Conservation (phyloP, 306 rosid species). For the Nissolia schottii region DNA sequence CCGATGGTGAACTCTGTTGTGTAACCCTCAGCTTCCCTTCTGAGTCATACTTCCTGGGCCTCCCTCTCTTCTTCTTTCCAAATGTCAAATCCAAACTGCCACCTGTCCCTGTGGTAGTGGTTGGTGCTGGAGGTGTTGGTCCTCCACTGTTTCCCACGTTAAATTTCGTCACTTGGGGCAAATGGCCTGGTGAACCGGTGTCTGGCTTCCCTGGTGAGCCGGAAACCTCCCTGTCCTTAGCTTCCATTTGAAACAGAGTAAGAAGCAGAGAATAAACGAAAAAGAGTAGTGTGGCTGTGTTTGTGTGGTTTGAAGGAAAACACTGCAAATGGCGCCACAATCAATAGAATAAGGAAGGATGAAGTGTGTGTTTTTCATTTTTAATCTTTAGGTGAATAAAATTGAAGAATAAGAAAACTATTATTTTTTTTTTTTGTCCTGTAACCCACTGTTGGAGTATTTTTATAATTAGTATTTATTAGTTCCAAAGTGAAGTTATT, state of each 20-base stretch:
- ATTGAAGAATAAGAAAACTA: conserved; percentile 29
- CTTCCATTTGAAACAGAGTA: conserved; percentile 38
- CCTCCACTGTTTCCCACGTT: background rate
- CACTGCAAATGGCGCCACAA: conserved; percentile 64
- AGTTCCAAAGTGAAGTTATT: background rate
- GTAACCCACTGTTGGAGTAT: conserved; percentile 9
- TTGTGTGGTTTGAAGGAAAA: background rate
- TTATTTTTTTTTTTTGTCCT: conserved; percentile 13
- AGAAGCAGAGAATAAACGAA: background rate
- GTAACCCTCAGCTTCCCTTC: conserved; percentile 55
- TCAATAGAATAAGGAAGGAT: background rate
- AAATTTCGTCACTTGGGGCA: conserved; percentile 15
- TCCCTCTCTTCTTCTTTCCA: conserved; percentile 73
- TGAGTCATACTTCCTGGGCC: conserved; percentile 80
- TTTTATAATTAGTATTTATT: background rate
- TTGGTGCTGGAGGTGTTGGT: background rate
- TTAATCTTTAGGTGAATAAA: conserved; percentile 13
- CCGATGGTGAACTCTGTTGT: conserved; percentile 33
- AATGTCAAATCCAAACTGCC: conserved; percentile 29
- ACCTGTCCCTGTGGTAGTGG: background rate
- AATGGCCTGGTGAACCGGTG: background rate
- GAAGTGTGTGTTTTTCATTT: background rate
- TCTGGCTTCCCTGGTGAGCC: conserved; percentile 18
- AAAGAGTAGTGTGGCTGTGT: background rate
- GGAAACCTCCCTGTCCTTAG: conserved; percentile 38